Evolutionary conservation across 2,329 filamentous ascomycete genomes (phyloP), one percentile per base, ranked within the genome.

Genomic region (Cordyceps cateniannulata): DNA sequence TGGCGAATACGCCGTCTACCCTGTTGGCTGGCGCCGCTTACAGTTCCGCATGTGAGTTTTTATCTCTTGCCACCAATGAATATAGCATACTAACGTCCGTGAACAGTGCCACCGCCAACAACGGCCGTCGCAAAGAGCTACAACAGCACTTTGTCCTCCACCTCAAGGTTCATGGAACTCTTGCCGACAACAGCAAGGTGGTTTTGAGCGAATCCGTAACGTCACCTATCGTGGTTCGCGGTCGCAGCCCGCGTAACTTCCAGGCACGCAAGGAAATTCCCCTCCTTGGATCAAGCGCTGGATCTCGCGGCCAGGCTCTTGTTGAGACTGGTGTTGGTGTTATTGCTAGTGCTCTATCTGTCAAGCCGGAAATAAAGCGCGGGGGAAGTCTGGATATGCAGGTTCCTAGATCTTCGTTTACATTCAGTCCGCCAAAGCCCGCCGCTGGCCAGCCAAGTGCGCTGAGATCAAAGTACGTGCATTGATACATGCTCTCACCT

Each of bases 81-180:
- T 7, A 35, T 3, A 4, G 5, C 14, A 25, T n/a, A 12, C 38
- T 58, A 20, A 57, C 3, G 45, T 8, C 5, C 1, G 3, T 5
- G 29, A 25, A 44, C 61, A 85, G 93, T 72, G 93, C 93, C 20
- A 98, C 93, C 9, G 93, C 93, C 61, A 98, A 98, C 76, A 98
- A 98, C 71, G 93, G 93, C 12, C 86, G 93, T 63, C 83, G 93
- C 64, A 96, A 96, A 77, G 93, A 98, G 72, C 82, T 98, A 50
- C 93, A 98, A 71, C 93, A 98, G 71, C 93, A 98, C 76, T 98
- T 98, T 73, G 87, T 96, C 12, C 82, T 98, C 62, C 88, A 92
- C 64, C 78, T 98, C 56, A 96, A 93, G 73, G 87, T 96, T 10
- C 80, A 93, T 65, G 93, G 88, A 18, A 95, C 91, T 0, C 77